These are phyloP conservation scores for Dianthus caryophyllus DNA, from an alignment of 148 eudicot genomes.

Conservation along the genomic window DNA sequence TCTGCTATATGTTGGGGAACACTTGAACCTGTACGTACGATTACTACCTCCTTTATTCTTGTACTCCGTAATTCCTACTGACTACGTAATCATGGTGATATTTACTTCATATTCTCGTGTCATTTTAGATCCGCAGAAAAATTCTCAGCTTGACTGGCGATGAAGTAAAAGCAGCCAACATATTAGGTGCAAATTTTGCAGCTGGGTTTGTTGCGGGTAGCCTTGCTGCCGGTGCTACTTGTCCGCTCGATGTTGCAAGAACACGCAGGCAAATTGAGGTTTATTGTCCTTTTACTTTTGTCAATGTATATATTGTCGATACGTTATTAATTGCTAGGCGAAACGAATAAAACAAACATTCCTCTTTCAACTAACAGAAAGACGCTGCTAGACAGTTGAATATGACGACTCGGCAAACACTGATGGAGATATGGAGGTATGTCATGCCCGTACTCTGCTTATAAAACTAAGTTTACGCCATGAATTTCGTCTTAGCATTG, in stretches of 20 bases:
- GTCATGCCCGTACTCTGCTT: constrained; percentile 6
- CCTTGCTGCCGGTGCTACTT: constrained; percentile 76
- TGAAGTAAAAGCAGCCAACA: constrained; percentile 35
- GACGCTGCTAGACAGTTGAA: constrained; percentile 55
- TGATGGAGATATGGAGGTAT: constrained; percentile 86
- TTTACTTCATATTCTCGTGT: neutral
- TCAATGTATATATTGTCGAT: neutral
- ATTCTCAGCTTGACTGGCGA: constrained; percentile 42
- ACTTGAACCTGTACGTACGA: constrained; percentile 92
- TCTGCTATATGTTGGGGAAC: constrained; percentile 91
- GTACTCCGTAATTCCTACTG: neutral
- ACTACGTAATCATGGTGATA: neutral
- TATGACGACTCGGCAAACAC: constrained; percentile 78
- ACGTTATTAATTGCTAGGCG: neutral
- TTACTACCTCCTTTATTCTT: neutral
- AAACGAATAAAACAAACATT: neutral
- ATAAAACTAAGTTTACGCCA: neutral
- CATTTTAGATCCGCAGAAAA: constrained; percentile 56
- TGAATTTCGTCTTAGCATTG: neutral
- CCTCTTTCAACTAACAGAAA: constrained; percentile 39
- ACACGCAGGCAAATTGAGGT: constrained; percentile 95
- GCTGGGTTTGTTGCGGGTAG: constrained; percentile 88
- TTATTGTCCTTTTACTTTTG: neutral
- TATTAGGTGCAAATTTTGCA: constrained; percentile 78
- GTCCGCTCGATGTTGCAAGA: constrained; percentile 93